Base-by-base conservation (phyloP, 495 filamentous ascomycete species). In the Penicillium argentinense region DNA sequence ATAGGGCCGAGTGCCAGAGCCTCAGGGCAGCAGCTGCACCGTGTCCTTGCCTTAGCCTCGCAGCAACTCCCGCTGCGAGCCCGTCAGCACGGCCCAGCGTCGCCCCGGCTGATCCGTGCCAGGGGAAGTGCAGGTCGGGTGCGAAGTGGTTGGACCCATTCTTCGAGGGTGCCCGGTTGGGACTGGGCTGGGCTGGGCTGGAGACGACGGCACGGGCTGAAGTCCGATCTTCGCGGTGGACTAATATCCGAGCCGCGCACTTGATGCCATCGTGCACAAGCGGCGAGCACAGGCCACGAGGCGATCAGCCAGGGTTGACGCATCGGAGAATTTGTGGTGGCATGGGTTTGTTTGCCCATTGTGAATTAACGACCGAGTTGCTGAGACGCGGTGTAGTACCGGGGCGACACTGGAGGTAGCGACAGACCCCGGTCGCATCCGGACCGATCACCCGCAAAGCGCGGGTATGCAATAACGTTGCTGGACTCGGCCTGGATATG, bases 241-340 rank as follows among this genome's bases (percentile, higher is more conserved):
- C 19, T 45, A 46, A 42, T 37, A 25, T 51, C 45, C 46, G 38
- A 54, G 51, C 51, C 45, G 45, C 33, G 18, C 43, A 39, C 42
- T 57, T 48, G 53, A 57, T 54, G 47, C 53, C 53, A 56, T 59
- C 48, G 52, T 56, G 56, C 53, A 62, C 53, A 56, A 52, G 48
- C 30, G 47, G 48, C 44, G 17, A 34, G 56, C 56, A 62, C 49
- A 45, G 52, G 42, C 55, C 55, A 62, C 39, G 26, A 1, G 34
- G 12, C 11, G 54, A 53, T 57, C 54, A 52, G 27, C 23, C 42
- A 47, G 26, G 41, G 33, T 19, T 18, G 7, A 16, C 14, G 45
- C 38, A 38, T 62, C 55, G 59, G 59, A 62, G 55, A 47, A 51
- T 53, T 54, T 53, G 6, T 30, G 39, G 22, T 34, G 34, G 36